Conservation (phyloP, 768 basidiomycete genomes). For the Lyophyllum atratum region DNA sequence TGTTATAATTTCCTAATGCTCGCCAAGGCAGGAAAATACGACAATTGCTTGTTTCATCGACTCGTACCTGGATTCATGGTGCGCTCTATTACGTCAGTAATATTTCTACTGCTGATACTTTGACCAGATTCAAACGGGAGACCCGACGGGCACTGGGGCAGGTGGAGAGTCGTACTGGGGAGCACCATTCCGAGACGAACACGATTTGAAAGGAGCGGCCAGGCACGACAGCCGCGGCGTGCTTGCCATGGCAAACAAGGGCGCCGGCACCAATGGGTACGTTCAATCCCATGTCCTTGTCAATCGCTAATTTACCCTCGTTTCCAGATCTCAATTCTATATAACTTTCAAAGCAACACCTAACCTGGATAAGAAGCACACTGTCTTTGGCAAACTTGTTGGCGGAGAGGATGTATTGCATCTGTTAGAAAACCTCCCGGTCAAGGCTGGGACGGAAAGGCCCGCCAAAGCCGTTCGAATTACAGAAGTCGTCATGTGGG, state of each 20-base stretch:
- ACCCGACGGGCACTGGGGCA: conserved; percentile 93
- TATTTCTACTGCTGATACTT: conserved; percentile 5
- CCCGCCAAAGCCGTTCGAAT: conserved; percentile 86
- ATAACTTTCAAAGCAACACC: conserved; percentile 83
- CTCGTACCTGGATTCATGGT: conserved; percentile 97
- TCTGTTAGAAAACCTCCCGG: conserved; percentile 77
- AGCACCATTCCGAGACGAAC: conserved; percentile 93
- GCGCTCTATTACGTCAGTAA: conserved; percentile 11
- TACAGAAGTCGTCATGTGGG: conserved; percentile 84
- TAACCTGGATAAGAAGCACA: conserved; percentile 91
- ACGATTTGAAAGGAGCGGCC: conserved; percentile 83
- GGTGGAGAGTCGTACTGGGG: conserved; percentile 96
- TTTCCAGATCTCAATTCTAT: conserved; percentile 85
- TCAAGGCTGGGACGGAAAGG: conserved; percentile 84
- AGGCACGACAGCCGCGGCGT: conserved; percentile 85
- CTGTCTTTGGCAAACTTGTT: conserved; percentile 96
- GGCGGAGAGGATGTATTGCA: conserved; percentile 92
- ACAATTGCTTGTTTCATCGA: conserved; percentile 88
- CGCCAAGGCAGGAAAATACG: conserved; percentile 87
- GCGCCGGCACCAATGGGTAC: conserved; percentile 85
- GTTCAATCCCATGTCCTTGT: conserved; percentile 12
- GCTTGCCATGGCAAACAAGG: conserved; percentile 95
- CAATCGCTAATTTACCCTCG: conserved; percentile 1
- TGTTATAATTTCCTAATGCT: conserved; percentile 99
- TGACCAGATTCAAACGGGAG: conserved; percentile 90